Percentiles rank a stretch among this genome's conserved stretches.
These are phyloP conservation scores for Schwanniomyces pseudopolymorphus DNA, from an alignment of 805 yeast species.

Conservation along the genomic window DNA sequence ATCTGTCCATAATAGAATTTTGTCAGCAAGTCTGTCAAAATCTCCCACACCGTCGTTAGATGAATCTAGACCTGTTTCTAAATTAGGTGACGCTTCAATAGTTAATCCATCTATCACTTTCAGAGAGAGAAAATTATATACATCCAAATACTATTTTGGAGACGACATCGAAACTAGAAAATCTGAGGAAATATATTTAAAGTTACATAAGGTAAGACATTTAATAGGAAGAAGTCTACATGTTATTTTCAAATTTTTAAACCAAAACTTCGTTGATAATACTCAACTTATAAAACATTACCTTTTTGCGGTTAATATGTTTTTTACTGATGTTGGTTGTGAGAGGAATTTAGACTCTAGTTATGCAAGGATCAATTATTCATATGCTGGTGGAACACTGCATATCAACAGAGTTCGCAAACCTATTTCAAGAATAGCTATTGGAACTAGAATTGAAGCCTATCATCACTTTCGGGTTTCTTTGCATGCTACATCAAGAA, in stretches of 20 bases:
- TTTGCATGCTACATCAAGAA: constrained; percentile 69
- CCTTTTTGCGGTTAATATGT: constrained; percentile 64
- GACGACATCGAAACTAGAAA: constrained; percentile 46
- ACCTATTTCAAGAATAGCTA: constrained; percentile 72
- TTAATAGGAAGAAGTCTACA: constrained; percentile 66
- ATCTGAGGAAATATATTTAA: constrained; percentile 28
- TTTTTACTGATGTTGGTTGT: constrained; percentile 79
- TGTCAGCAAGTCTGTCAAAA: constrained; percentile 8
- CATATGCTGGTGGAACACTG: constrained; percentile 58
- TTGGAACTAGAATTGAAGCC: constrained; percentile 72
- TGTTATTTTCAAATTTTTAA: constrained; percentile 48
- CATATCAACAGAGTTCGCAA: constrained; percentile 61
- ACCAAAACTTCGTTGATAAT: constrained; percentile 56
- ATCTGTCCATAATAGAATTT: not conserved
- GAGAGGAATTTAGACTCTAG: constrained; percentile 61
- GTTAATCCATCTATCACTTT: constrained; percentile 56
- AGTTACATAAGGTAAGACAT: constrained; percentile 60
- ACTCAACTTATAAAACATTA: constrained; percentile 60
- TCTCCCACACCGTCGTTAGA: constrained; percentile 21
- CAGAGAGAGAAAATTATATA: constrained; percentile 61
- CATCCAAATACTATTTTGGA: constrained; percentile 66
- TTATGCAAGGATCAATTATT: constrained; percentile 55
- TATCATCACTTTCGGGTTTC: constrained; percentile 75
- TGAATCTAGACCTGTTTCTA: constrained; percentile 44
- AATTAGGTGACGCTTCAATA: constrained; percentile 42